Conservation (phyloP, 179 eudicot genomes). For the Beta lomatogona region DNA sequence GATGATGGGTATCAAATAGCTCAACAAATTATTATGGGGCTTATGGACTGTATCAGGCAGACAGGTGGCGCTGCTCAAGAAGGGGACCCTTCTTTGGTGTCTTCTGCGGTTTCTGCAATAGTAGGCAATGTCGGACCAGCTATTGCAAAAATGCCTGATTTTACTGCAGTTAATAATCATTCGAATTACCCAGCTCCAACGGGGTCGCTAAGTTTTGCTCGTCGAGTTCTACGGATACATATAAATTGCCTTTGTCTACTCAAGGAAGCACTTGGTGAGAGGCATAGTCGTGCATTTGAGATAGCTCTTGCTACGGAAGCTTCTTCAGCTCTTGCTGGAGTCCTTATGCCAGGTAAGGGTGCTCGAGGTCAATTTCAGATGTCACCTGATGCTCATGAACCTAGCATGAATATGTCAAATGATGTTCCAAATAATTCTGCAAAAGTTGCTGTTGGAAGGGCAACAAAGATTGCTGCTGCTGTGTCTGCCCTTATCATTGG, state of each 20-base stretch:
- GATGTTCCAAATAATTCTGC: constrained; percentile 54
- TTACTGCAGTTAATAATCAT: constrained; percentile 51
- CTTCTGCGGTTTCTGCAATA: constrained; percentile 95
- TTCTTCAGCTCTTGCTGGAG: constrained; percentile 75
- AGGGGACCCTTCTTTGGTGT: constrained; percentile 93
- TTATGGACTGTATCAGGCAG: constrained; percentile 92
- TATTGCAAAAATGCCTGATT: constrained; percentile 77
- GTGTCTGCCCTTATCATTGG: constrained; percentile 86
- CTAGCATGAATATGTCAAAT: constrained; percentile 48
- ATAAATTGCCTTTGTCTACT: constrained; percentile 74
- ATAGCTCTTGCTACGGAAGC: constrained; percentile 95
- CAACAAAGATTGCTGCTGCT: constrained; percentile 71
- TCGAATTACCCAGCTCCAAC: constrained; percentile 51
- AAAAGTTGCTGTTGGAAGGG: constrained; percentile 63
- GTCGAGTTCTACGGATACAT: constrained; percentile 72
- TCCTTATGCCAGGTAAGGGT: constrained; percentile 65
- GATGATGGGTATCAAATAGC: constrained; percentile 81
- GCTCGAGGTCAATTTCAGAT: constrained; percentile 69
- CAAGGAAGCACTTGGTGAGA: constrained; percentile 97
- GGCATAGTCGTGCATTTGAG: constrained; percentile 96
- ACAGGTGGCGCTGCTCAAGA: constrained; percentile 99
- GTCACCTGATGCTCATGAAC: constrained; percentile 73
- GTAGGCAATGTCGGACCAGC: constrained; percentile 74
- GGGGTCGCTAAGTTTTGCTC: constrained; percentile 70
- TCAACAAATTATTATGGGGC: constrained; percentile 66